Base-by-base conservation (phyloP, 169 alveolate genomes). In the Plasmodium chabaudi region DNA sequence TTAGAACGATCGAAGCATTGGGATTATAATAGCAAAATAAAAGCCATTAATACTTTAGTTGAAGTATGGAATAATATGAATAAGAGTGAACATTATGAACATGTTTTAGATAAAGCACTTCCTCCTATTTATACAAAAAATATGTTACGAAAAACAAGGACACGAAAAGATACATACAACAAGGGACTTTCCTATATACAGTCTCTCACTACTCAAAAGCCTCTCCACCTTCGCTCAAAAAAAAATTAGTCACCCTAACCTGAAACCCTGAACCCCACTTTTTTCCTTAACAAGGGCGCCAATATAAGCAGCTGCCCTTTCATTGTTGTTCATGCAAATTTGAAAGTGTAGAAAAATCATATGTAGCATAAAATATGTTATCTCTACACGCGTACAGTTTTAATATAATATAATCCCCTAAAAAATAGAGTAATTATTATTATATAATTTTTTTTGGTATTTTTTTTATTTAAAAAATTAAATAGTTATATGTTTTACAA, bases 21-120 rank as follows among this genome's bases (percentile, higher is more conserved):
- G 96, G 96, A 94, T 56, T 94, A 94, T 23, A 60, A 57, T 23
- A 94, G 96, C 87, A 94, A 94, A 75, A 75, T 94, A 13, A 94
- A 94, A 89, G 96, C 96, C 13, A 77, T 94, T 15, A 92, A 87
- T 21, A 90, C 93, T 1, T 88, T 94, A 60, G 89, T 94, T 9
- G 91, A 94, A n/a, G 96, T 94, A 2, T 94, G 93, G 94, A 94
- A 94, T 63, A 84, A 89, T 70, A 84, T 94, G 75, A 89, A 92
- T 42, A 88, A 95, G 9, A 89, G 94, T 46, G 64, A 68, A 0
- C 89, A 92, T 60, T 94, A 94, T 87, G 88, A 73, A 57, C 55
- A 91, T 3, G 75, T 94, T 17, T 49, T 94, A 53, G 93, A 92
- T 68, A 65, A 87, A 64, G 69, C 94, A 42, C 68, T 94, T 2